Base-by-base conservation (phyloP, 2,329 filamentous ascomycete genomes). In the Penicillium concentricum region DNA sequence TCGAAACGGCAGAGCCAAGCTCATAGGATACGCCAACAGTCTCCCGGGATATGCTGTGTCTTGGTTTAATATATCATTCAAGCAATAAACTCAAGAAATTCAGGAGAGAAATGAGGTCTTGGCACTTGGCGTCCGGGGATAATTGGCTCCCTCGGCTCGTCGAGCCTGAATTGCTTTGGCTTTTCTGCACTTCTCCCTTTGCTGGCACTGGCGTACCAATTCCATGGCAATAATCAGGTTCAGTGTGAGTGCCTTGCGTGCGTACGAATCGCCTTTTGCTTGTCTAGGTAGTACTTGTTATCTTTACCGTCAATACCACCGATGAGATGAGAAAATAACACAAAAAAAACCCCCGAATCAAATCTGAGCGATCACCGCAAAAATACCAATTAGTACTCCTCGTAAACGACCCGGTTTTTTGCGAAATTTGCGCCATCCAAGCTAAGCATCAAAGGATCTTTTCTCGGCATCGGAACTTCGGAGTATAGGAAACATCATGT, bases 121-220 rank as follows among this genome's bases (percentile, higher is more conserved):
- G 62, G 59, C 57, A 41, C 61, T 64, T 63, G 61, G 62, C 61
- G 48, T 62, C 41, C n/a, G 49, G 51, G 45, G 54, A 49, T 34
- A 46, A 58, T 56, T 57, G 54, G 52, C n/a, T 53, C 32, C 46
- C 43, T 61, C 56, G 58, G 58, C 50, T 56, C 22, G 10, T 53
- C 37, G 24, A 55, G 52, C 58, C 56, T 10, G 18, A 55, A 43
- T 43, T 52, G 41, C 24, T 47, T 51, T 43, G 6, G 9, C 18
- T 26, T 32, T 37, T 54, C 44, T 51, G 53, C 22, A 30, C 13
- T 41, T 48, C 26, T n/a, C 43, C 43, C 43, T 41, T 45, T 3
- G 37, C 8, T 37, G 26, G 18, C 18, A 22, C 22, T 47, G 42
- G 6, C 12, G n/a, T 32, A 7, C 26, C 18, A 22, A 42, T 38